Base-by-base conservation (phyloP, 257 asterid species). In the Buddleja alternifolia region DNA sequence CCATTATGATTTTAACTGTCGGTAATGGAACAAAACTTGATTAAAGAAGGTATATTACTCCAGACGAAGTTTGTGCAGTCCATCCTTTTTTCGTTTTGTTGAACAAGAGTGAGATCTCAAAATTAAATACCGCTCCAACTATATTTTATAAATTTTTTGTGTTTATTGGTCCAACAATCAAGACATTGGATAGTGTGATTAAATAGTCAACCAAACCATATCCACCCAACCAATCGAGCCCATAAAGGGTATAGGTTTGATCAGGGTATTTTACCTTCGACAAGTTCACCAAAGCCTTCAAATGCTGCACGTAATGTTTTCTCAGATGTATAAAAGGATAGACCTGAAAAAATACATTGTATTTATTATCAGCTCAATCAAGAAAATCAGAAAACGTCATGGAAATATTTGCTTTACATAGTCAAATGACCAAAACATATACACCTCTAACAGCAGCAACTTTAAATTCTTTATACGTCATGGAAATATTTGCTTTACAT, bases 1-100 rank as follows among this genome's bases (percentile, higher is more conserved):
- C 99, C 97, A 93, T 90, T 80, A 93, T 93, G 71, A 90, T 80
- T 84, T 89, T 93, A 62, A 93, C 99, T 93, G 89, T 67, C 25
- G 54, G 23, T n/a, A 63, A 51, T 15, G 39, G 6, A 54, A 47
- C 2, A 29, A 66, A 59, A 24, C 39, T 59, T 46, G 21, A 62
- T 63, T 36, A 61, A 71, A 23, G 50, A 54, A 53, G 51, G 46
- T 19, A 48, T n/a, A n/a, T n/a, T n/a, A n/a, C n/a, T n/a, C n/a
- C n/a, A n/a, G n/a, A n/a, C n/a, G n/a, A n/a, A n/a, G n/a, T n/a
- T n/a, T n/a, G n/a, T n/a, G n/a, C n/a, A n/a, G n/a, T n/a, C n/a
- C n/a, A n/a, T n/a, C n/a, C n/a, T n/a, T n/a, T n/a, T n/a, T n/a
- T n/a, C n/a, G n/a, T n/a, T n/a, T n/a, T n/a, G n/a, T n/a, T n/a